Conservation (phyloP, 2,329 filamentous ascomycete species). For the Raffaelea albimanens region DNA sequence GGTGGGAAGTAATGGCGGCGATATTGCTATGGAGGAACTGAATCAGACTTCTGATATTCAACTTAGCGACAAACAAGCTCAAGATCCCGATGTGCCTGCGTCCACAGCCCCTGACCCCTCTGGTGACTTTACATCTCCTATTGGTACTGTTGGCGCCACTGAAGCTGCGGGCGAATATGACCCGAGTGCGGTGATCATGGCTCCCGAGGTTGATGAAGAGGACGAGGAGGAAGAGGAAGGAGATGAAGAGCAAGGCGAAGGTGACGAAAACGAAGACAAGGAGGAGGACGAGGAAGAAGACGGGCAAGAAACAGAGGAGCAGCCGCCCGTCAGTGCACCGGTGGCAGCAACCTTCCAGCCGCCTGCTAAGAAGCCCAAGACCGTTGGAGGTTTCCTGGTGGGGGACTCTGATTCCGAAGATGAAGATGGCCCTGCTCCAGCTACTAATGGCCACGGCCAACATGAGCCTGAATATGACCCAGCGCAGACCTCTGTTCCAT, state of each 20-base stretch:
- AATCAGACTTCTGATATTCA: constrained; percentile 43
- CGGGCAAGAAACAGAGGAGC: background rate
- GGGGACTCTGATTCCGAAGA: constrained; percentile 52
- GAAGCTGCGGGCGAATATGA: constrained; percentile 50
- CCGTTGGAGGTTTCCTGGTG: constrained; percentile 49
- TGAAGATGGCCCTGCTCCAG: constrained; percentile 12
- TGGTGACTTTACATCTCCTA: constrained; percentile 37
- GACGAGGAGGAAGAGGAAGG: background rate
- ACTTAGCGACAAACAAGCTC: constrained; percentile 45
- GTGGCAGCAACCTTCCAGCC: constrained; percentile 18
- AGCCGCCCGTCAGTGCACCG: constrained; percentile 20
- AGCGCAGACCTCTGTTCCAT: background rate
- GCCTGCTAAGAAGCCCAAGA: constrained; percentile 47
- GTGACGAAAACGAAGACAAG: background rate
- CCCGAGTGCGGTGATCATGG: constrained; percentile 23
- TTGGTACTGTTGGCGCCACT: constrained; percentile 32
- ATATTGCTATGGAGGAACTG: constrained; percentile 46
- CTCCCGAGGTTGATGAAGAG: background rate
- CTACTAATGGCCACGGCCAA: background rate
- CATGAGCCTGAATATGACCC: constrained; percentile 7
- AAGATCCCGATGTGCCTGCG: constrained; percentile 34
- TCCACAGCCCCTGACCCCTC: constrained; percentile 35
- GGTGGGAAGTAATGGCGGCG: constrained; percentile 43
- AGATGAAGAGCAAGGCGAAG: background rate
- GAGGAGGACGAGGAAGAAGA: background rate